Conservation (phyloP, 148 eudicot species). For the Pharnaceum exiguum region DNA sequence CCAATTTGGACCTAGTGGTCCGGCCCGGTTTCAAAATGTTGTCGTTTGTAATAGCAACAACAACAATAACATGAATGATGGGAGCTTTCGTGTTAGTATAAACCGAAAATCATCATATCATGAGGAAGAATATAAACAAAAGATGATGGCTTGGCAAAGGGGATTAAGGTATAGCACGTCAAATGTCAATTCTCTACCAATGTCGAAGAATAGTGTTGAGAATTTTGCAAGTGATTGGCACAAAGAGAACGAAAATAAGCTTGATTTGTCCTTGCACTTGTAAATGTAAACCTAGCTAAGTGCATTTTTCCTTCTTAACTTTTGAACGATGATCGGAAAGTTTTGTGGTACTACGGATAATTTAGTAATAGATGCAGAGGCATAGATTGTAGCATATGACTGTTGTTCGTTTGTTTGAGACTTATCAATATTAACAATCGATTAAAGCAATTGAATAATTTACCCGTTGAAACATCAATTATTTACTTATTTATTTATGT, state of each 20-base stretch:
- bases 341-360: too few species aligned
- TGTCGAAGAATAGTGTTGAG: constrained; percentile 9
- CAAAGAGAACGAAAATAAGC: constrained; percentile 42
- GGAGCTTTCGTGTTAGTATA: constrained; percentile 12
- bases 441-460: too few species aligned
- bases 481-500: too few species aligned
- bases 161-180: constrained; percentile 16
- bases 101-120: constrained; percentile 10
- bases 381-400: too few species aligned
- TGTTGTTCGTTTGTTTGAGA: too few species aligned
- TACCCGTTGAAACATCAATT: too few species aligned
- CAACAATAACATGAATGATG: too few species aligned
- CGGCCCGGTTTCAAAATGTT: constrained; percentile 35
- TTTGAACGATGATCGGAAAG: too few species aligned
- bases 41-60: constrained; percentile 28
- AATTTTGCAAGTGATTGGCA: constrained; percentile 11
- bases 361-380: too few species aligned
- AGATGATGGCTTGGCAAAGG: constrained; percentile 36
- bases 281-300: constrained; percentile 25
- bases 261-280: constrained; percentile 81
- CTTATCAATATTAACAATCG: too few species aligned
- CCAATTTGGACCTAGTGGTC: constrained; percentile 44
- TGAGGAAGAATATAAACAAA: constrained; percentile 30
- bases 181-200: constrained; percentile 11
- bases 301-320: too few species aligned